Conservation (phyloP, 176 grass and related monocot species). For the Poa pratensis region DNA sequence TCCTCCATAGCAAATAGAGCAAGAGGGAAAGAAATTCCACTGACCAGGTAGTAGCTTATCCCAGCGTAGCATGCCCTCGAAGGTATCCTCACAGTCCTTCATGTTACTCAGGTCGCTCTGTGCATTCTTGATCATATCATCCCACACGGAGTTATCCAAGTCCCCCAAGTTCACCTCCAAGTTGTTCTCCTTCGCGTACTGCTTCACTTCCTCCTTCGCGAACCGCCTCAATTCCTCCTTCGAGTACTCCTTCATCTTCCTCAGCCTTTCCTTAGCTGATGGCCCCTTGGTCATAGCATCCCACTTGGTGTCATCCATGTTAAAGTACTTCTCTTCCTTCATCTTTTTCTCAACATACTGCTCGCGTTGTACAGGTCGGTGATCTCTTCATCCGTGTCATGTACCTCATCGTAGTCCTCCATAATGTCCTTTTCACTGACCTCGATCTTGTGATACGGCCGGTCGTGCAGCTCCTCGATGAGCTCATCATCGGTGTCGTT, state of each 20-base stretch:
- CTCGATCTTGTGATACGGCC: constrained; percentile 35
- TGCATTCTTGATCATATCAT: constrained; percentile 54
- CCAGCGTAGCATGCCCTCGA: constrained; percentile 90
- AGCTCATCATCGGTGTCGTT: constrained; percentile 66
- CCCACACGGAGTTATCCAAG: constrained; percentile 74
- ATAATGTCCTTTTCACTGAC: constrained; percentile 62
- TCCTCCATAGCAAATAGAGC: background rate
- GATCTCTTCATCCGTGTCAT: constrained; percentile 73
- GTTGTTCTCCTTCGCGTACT: no score
- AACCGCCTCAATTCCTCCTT: no score
- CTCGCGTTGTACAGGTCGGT: constrained; percentile 77
- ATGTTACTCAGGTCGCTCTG: constrained; percentile 59
- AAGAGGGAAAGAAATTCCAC: constrained; percentile 32
- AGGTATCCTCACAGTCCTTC: constrained; percentile 81
- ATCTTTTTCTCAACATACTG: constrained; percentile 84
- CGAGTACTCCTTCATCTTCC: background rate
- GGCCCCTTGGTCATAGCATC: constrained; percentile 40
- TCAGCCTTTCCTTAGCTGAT: background rate
- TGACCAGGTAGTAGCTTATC: constrained; percentile 88
- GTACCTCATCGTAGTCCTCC: constrained; percentile 62
- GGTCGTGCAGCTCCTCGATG: constrained; percentile 56
- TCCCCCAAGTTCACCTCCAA: no score
- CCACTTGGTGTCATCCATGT: constrained; percentile 86
- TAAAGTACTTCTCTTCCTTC: constrained; percentile 60
- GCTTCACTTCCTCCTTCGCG: no score